Evolutionary conservation across 2,329 filamentous ascomycete genomes (phyloP).

Genomic region (Alternaria hordeiaustralica): DNA sequence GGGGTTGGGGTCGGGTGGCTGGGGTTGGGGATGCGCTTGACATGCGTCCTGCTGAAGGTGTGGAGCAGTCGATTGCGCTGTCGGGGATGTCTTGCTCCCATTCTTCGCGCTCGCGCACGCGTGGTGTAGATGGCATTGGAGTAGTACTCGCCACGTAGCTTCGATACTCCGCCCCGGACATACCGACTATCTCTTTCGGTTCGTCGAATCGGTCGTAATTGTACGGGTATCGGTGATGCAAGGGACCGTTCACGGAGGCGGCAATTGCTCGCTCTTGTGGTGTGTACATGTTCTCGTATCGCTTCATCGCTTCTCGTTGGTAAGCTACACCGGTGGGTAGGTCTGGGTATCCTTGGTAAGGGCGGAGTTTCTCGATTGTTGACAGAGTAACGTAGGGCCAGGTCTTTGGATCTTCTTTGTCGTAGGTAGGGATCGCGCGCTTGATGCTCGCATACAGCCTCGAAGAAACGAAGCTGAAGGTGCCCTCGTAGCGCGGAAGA

Average conservation of each 20-base stretch:
- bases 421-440: neutral
- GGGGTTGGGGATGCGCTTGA: neutral
- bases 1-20: neutral
- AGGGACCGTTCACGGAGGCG: neutral
- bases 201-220: constrained; percentile 1
- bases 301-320: neutral
- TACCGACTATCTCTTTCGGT: neutral
- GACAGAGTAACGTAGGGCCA: constrained; percentile 8
- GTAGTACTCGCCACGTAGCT: neutral
- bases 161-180: neutral
- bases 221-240: constrained; percentile 3
- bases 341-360: neutral
- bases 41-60: neutral
- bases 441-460: neutral
- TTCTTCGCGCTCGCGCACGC: neutral
- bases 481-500: neutral
- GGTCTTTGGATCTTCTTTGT: constrained; percentile 2
- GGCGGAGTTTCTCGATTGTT: neutral
- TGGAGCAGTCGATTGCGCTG: neutral
- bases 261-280: neutral
- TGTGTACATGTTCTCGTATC: constrained; percentile 6
- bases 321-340: constrained; percentile 4
- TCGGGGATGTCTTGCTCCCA: neutral
- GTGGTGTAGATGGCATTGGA: neutral
- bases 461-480: constrained; percentile 7